Conservation (phyloP, 164 flowering plant species). For the Magnolia kwangsiensis region DNA sequence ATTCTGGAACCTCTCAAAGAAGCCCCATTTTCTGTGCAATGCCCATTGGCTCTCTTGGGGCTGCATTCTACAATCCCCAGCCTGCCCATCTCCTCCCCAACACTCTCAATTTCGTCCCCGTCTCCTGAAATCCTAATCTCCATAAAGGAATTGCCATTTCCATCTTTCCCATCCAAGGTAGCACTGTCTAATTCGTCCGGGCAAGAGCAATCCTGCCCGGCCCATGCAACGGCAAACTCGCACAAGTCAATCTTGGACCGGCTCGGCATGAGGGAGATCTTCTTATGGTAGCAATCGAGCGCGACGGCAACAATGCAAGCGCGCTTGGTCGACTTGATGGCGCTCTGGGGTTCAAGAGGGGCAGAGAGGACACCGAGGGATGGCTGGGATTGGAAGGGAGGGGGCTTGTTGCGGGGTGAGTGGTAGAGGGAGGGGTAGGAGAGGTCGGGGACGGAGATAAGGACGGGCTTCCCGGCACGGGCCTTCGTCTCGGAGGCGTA, state of each 20-base stretch:
- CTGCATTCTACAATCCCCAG: constrained; percentile 29
- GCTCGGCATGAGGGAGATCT: constrained; percentile 77
- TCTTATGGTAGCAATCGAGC: constrained; percentile 69
- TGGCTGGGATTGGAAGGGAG: constrained; percentile 8
- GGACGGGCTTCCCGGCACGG: constrained; percentile 66
- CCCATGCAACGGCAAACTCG: constrained; percentile 61
- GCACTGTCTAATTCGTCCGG: constrained; percentile 16
- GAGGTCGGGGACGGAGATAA: constrained; percentile 69
- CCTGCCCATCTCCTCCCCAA: constrained; percentile 33
- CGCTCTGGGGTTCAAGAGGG: constrained; percentile 77
- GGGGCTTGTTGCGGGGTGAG: constrained; percentile 33
- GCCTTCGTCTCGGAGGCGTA: constrained; percentile 64
- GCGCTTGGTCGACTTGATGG: constrained; percentile 83
- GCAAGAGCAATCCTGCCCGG: constrained; percentile 77
- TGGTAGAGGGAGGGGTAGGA: constrained; percentile 86
- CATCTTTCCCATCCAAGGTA: neutral
- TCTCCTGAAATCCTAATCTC: constrained; percentile 16
- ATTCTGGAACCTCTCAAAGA: constrained; percentile 46
- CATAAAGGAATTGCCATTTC: neutral
- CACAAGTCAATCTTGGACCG: constrained; percentile 87
- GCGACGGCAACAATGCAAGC: constrained; percentile 69
- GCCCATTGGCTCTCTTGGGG: neutral
- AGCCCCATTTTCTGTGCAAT: constrained; percentile 4
- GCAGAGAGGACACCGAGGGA: constrained; percentile 41
- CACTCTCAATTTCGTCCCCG: constrained; percentile 23